phyloP scores from a whole-genome alignment of 495 filamentous ascomycete genomes.

The Xylaria sp. region DNA sequence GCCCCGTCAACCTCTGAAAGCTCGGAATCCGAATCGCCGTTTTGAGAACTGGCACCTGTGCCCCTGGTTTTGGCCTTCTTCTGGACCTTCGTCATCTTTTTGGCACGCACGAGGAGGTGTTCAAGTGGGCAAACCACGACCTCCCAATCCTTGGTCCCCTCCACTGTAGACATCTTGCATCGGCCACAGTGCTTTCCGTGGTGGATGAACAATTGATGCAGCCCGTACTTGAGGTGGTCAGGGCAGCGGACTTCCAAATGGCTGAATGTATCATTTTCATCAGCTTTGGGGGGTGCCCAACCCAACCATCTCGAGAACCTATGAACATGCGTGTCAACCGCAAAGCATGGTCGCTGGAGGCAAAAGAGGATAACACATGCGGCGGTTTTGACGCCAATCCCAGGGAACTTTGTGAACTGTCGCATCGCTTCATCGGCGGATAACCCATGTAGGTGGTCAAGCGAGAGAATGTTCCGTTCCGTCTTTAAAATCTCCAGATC shows the following conservation, averaged over 20 bases:
- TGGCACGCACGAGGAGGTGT: constrained; percentile 48
- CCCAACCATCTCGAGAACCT: constrained; percentile 83
- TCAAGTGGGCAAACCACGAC: constrained; percentile 54
- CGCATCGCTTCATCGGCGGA: constrained; percentile 72
- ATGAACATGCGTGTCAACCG: constrained; percentile 86
- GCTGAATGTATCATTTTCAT: constrained; percentile 72
- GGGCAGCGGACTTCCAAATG: constrained; percentile 86
- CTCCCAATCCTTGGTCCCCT: constrained; percentile 55
- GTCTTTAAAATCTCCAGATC: constrained; percentile 40
- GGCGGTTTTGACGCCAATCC: constrained; percentile 91
- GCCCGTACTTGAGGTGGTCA: constrained; percentile 83
- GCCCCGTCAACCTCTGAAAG: constrained; percentile 17
- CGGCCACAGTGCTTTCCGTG: constrained; percentile 84
- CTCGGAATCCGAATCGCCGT: constrained; percentile 7
- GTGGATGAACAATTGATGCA: constrained; percentile 86
- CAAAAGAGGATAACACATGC: constrained; percentile 86
- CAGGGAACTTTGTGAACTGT: constrained; percentile 76
- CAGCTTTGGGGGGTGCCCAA: constrained; percentile 75
- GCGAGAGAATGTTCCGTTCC: constrained; percentile 53
- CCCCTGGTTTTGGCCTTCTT: constrained; percentile 20
- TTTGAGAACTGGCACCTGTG: not conserved
- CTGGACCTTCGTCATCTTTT: constrained; percentile 33
- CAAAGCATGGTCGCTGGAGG: constrained; percentile 77
- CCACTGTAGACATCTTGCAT: constrained; percentile 68
- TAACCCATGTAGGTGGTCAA: constrained; percentile 79